Evolutionary conservation across 768 basidiomycete species (phyloP).

Genomic region (Tylopilus plumbeoviolaceoides): DNA sequence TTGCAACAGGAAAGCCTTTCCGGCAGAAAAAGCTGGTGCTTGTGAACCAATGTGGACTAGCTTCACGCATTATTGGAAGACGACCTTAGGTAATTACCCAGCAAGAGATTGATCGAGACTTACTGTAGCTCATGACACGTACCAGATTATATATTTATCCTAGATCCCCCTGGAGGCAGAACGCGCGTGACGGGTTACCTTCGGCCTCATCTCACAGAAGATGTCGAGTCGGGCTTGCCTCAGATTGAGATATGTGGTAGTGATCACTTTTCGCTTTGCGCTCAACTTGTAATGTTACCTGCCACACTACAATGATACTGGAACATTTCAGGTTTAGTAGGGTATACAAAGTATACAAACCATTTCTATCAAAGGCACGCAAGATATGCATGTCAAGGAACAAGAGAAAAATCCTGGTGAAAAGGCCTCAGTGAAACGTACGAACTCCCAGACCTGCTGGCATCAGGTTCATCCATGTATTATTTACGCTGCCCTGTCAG

Average conservation of each 20-base stretch:
- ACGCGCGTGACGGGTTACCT: slow-evolving; percentile 52
- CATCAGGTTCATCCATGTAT: neutral
- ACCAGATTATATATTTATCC: slow-evolving; percentile 86
- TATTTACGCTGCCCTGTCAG: slow-evolving; percentile 54
- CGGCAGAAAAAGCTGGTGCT: slow-evolving; percentile 45
- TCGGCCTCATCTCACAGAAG: slow-evolving; percentile 51
- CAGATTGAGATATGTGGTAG: slow-evolving; percentile 73
- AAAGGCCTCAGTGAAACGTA: neutral
- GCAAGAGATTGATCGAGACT: neutral
- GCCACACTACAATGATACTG: slow-evolving; percentile 4
- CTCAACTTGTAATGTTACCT: slow-evolving; percentile 43
- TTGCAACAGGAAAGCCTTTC: slow-evolving; percentile 43
- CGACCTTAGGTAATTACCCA: slow-evolving; percentile 59
- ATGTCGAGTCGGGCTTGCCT: slow-evolving; percentile 75
- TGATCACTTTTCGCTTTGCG: slow-evolving; percentile 81
- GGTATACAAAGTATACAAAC: slow-evolving; percentile 9
- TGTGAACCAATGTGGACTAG: slow-evolving; percentile 85
- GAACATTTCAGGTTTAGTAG: slow-evolving; percentile 6
- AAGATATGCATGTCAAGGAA: neutral
- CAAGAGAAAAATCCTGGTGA: neutral
- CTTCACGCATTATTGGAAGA: slow-evolving; percentile 84
- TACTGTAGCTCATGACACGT: slow-evolving; percentile 6
- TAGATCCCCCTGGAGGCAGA: slow-evolving; percentile 38
- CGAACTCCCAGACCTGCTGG: neutral
- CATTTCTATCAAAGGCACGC: neutral